These are phyloP conservation scores for Colletotrichum eremochloae DNA, from an alignment of 2,329 filamentous ascomycete species.

Conservation along the genomic window DNA sequence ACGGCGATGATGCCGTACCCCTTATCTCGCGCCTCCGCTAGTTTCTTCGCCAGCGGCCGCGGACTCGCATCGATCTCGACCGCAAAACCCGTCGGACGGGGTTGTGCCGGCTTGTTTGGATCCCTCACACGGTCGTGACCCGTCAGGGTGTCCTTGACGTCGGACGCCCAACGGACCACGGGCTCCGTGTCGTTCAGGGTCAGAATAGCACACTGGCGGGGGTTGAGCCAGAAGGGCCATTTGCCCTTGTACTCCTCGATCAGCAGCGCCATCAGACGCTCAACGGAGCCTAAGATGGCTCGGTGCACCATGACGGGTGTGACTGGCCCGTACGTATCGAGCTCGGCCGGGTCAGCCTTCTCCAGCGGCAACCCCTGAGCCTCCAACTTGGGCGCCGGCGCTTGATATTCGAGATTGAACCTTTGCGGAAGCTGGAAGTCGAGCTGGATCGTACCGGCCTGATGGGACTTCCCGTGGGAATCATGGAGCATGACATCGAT, in stretches of 20 bases:
- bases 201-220: slow-evolving; percentile 80
- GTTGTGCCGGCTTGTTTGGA: slow-evolving; percentile 44
- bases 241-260: slow-evolving; percentile 85
- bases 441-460: slow-evolving; percentile 89
- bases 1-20: slow-evolving; percentile 82
- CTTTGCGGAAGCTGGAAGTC: slow-evolving; percentile 91
- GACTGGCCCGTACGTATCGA: slow-evolving; percentile 68
- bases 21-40: slow-evolving; percentile 77
- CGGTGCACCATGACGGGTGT: slow-evolving; percentile 85
- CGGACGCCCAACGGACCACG: slow-evolving; percentile 64
- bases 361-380: slow-evolving; percentile 63
- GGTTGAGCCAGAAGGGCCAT: slow-evolving; percentile 92
- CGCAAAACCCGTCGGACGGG: slow-evolving; percentile 71
- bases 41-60: slow-evolving; percentile 75
- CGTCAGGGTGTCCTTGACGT: slow-evolving; percentile 63
- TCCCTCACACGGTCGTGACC: slow-evolving; percentile 57
- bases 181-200: slow-evolving; percentile 75
- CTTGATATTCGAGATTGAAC: slow-evolving; percentile 82
- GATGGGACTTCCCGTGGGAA: slow-evolving; percentile 86
- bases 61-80: slow-evolving; percentile 79
- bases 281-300: slow-evolving; percentile 86
- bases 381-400: slow-evolving; percentile 75
- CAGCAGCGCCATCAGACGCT: slow-evolving; percentile 85
- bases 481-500: slow-evolving; percentile 89
- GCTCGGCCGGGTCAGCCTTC: slow-evolving; percentile 20